Evolutionary conservation across 2,329 filamentous ascomycete species (phyloP), one percentile per base, ranked within the genome.

Genomic region (Calonectria crousiana): DNA sequence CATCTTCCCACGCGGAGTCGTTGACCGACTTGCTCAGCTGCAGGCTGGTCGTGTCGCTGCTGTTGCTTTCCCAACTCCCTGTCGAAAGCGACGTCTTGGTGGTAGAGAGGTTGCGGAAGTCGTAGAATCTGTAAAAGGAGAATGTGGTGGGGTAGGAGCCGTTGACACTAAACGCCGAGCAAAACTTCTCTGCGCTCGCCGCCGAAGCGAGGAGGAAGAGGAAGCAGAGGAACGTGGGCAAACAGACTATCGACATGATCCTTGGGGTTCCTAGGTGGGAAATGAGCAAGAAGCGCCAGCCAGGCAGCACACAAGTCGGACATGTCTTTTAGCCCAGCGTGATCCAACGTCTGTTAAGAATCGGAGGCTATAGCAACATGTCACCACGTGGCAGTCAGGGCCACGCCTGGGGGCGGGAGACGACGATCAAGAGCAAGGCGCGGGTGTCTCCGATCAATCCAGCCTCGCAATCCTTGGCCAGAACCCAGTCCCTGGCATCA

Each of bases 91-190:
- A 62, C 18, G 71, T 65, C 34, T 56, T 32, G 28, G 30, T 28
- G 18, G 47, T 11, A n/a, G 67, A 49, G 1, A 47, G 26, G 34
- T 69, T 64, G 26, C 67, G 72, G 44, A 74, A 74, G 62, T 74
- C 72, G 49, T 74, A 74, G 47, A 62, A 67, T 6, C 72, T 47
- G 60, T 74, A 74, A 38, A 74, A 74, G 41, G 64, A 71, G 34
- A 74, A 74, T 4, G 64, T 36, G 14, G 53, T 64, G 3, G 51
- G 32, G 20, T 56, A 67, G 36, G 72, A 47, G n/a, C 72, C 72
- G 28, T 74, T 71, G 44, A 74, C 64, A 5, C 44, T 47, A 23
- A 71, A 74, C 11, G 53, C 26, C 16, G 68, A 60, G 69, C 72
- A 74, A 28, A 44, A 14, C 23, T 65, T 58, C 32, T 41, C 65